Conservation (phyloP, 768 basidiomycete species). For the Cystofilobasidium ferigula region DNA sequence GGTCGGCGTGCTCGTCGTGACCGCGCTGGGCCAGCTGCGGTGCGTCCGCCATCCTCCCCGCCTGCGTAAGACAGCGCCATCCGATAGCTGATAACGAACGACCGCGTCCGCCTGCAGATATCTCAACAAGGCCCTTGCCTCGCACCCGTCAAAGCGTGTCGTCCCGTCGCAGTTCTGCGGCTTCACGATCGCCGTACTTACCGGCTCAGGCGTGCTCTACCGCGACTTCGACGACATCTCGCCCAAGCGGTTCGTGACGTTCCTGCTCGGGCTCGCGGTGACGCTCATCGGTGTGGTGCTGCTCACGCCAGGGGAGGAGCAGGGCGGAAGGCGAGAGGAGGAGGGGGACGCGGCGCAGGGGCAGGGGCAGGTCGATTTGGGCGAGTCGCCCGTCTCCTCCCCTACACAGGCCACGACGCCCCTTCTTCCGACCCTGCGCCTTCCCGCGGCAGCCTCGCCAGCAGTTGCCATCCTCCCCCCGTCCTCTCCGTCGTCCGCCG, state of each 20-base stretch:
- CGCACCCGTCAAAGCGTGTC: conserved; percentile 14
- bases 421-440: not conserved
- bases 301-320: conserved; percentile 47
- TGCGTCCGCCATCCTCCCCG: not conserved
- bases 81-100: not conserved
- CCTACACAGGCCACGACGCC: not conserved
- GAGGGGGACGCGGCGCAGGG: not conserved
- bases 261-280: conserved; percentile 75
- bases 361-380: not conserved
- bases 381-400: not conserved
- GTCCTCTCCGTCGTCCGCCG: too few relatives aligned
- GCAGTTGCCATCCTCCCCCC: too few relatives aligned
- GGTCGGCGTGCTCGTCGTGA: conserved; percentile 2
- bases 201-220: conserved; percentile 86
- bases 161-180: conserved; percentile 20
- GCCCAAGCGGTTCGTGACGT: conserved; percentile 44
- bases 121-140: conserved; percentile 23
- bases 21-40: conserved; percentile 21
- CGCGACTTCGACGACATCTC: conserved; percentile 77
- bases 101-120: not conserved
- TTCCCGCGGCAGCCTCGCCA: not conserved
- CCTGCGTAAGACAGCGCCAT: too few relatives aligned
- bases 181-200: conserved; percentile 48
- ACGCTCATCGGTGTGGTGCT: conserved; percentile 84
- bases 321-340: not conserved